Base-by-base conservation (phyloP, 1,139 yeast species). In the Pichia sp. region DNA sequence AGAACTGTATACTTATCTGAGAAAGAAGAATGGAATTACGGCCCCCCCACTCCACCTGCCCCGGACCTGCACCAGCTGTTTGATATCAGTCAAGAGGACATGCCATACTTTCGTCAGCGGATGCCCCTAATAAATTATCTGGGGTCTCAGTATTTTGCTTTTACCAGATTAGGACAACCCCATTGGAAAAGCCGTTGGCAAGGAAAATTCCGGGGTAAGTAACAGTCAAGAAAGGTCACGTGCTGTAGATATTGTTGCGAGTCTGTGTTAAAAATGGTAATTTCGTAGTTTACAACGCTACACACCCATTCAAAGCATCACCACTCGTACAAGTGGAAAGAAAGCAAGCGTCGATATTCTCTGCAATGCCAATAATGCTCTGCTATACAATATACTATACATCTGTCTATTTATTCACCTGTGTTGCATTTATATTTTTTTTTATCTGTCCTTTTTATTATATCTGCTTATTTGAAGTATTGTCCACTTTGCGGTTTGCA, bases 111-210 rank as follows among this genome's bases (percentile, higher is more conserved):
- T 39, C 36, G 36, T 31, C 42, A 39, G 26, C 42, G 18, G 42
- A 8, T 39, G 42, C 23, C 42, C 26, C 23, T 12, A 18, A n/a
- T 18, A 39, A 22, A 21, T 12, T 39, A 31, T 31, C 36, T 39
- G 26, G 23, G 13, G n/a, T 18, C 42, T 39, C 42, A n/a, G n/a
- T 39, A 39, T 39, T 39, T 39, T 39, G 13, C 42, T 39, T 39
- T 39, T 39, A 39, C 42, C 42, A 6, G 7, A 39, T 39, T 39
- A 18, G 42, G 26, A 39, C 26, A 9, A 9, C 26, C 16, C 3
- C 36, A 31, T 31, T 9, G 36, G 16, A 31, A 31, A 31, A 31
- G 36, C 36, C 36, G 36, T 31, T 31, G 36, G 36, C 16, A 7
- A 31, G 7, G 2, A 31, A 31, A 31, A 31, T 31, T 31, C 36